A percentile compares a stretch with the other conserved stretches of the same genome.
Conservation (phyloP, 345 rosid genomes). For the Arabis hirsuta region DNA sequence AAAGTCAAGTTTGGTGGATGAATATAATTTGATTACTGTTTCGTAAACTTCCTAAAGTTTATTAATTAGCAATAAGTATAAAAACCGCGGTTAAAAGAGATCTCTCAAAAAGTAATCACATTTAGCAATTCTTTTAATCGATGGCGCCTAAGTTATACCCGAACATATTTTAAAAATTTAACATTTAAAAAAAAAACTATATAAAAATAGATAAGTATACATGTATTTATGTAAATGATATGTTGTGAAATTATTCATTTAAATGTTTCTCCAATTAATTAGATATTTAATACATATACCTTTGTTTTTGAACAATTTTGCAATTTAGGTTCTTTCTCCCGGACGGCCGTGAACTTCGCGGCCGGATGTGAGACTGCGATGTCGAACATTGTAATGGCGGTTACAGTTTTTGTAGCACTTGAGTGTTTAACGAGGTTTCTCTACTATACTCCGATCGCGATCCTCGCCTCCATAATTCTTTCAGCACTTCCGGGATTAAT, state of each 20-base stretch:
- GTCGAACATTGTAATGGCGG: slow-evolving; percentile 88
- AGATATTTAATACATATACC: not conserved
- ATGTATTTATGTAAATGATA: not conserved
- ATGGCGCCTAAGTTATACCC: not conserved
- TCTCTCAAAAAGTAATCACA: slow-evolving; percentile 13
- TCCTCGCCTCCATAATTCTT: slow-evolving; percentile 81
- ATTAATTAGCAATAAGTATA: not conserved
- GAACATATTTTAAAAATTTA: not conserved
- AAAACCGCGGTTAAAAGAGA: not conserved
- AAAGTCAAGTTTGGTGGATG: slow-evolving; percentile 34
- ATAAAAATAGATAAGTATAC: not conserved
- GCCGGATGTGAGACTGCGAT: slow-evolving; percentile 84
- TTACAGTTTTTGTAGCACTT: slow-evolving; percentile 69
- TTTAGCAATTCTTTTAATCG: not conserved
- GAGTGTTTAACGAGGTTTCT: slow-evolving; percentile 69
- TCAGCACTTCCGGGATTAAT: slow-evolving; percentile 90
- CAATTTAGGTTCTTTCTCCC: slow-evolving; percentile 80
- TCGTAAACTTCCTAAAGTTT: not conserved
- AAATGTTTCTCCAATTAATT: not conserved
- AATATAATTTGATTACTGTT: slow-evolving; percentile 17
- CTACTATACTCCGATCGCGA: slow-evolving; percentile 77
- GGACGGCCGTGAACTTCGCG: slow-evolving; percentile 83
- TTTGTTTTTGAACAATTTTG: not conserved
- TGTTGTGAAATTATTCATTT: not conserved
- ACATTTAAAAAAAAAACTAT: not conserved